These are phyloP conservation scores for Saprolegnia diclina DNA, from an alignment of 352 stramenopile genomes.

Conservation along the genomic window DNA sequence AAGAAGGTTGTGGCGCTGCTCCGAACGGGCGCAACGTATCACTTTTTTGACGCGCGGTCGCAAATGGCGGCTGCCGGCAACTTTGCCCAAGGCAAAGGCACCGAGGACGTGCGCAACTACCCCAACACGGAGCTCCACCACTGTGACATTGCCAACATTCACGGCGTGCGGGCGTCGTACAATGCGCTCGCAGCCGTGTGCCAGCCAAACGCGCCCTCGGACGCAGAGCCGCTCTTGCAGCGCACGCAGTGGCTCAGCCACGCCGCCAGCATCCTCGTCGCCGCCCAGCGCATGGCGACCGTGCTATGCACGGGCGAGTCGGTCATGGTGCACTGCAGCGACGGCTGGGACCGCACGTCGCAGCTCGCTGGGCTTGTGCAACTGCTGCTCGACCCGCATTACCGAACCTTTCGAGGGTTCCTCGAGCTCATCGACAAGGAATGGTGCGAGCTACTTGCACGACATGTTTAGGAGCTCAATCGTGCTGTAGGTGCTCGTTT, in stretches of 20 bases:
- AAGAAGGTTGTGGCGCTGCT: slow-evolving; percentile 80
- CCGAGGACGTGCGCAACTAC: slow-evolving; percentile 95
- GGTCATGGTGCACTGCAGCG: slow-evolving; percentile 97
- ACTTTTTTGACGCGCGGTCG: slow-evolving; percentile 80
- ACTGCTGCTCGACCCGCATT: slow-evolving; percentile 97
- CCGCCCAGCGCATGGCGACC: slow-evolving; percentile 69
- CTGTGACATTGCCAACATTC: slow-evolving; percentile 99
- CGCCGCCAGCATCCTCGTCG: slow-evolving; percentile 37
- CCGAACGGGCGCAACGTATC: slow-evolving; percentile 63
- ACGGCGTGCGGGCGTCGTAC: slow-evolving; percentile 93
- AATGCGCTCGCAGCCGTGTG: slow-evolving; percentile 77
- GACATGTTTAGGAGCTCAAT: not conserved
- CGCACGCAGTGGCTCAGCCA: slow-evolving; percentile 94
- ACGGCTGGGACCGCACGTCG: slow-evolving; percentile 99
- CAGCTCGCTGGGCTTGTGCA: slow-evolving; percentile 95
- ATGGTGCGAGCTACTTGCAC: slow-evolving; percentile 71
- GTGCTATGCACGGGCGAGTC: slow-evolving; percentile 91
- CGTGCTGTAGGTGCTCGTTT: slow-evolving; percentile 51
- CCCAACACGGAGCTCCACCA: slow-evolving; percentile 90
- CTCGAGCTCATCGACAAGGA: slow-evolving; percentile 97
- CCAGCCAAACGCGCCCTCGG: slow-evolving; percentile 87
- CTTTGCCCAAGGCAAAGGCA: slow-evolving; percentile 92
- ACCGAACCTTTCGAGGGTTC: slow-evolving; percentile 96
- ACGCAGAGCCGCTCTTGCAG: slow-evolving; percentile 90
- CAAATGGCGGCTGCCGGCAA: slow-evolving; percentile 82